phyloP scores from a whole-genome alignment of 345 rosid genomes.

The Pseudoturritis turrita region DNA sequence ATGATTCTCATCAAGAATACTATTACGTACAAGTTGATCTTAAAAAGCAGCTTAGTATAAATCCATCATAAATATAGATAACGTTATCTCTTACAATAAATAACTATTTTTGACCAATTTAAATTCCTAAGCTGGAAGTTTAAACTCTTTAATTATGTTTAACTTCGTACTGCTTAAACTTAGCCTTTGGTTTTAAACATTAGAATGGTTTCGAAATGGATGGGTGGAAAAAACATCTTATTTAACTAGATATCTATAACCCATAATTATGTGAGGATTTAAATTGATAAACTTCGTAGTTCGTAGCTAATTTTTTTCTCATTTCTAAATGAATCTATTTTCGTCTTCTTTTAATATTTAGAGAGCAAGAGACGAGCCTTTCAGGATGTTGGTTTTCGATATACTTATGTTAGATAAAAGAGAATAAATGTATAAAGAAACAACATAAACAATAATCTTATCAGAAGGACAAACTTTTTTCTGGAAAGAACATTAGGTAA shows the following conservation, averaged over 20 bases:
- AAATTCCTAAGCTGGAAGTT: neutral
- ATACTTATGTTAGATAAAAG: neutral
- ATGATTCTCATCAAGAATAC: constrained; percentile 11
- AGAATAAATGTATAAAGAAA: constrained; percentile 2
- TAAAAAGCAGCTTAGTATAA: neutral
- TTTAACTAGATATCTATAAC: neutral
- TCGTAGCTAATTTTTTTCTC: neutral
- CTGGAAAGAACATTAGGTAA: constrained; percentile 21
- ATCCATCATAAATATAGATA: neutral
- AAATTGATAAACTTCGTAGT: neutral
- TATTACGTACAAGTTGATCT: constrained; percentile 1
- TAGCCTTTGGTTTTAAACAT: too few relatives aligned
- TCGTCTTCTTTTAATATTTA: neutral
- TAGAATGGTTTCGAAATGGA: too few relatives aligned
- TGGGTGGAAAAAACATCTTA: too few relatives aligned
- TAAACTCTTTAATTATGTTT: neutral
- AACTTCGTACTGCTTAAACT: neutral
- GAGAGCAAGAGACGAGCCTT: neutral
- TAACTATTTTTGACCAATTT: neutral
- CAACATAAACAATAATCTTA: constrained; percentile 24
- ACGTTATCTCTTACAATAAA: constrained; percentile 1
- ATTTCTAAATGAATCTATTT: neutral
- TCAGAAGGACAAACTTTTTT: neutral
- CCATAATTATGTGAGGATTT: neutral
- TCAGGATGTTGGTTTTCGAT: neutral